Percentiles rank a stretch among this genome's conserved stretches.
phyloP scores from a whole-genome alignment of 805 yeast species.

The Sugiyamaella chiloensis region DNA sequence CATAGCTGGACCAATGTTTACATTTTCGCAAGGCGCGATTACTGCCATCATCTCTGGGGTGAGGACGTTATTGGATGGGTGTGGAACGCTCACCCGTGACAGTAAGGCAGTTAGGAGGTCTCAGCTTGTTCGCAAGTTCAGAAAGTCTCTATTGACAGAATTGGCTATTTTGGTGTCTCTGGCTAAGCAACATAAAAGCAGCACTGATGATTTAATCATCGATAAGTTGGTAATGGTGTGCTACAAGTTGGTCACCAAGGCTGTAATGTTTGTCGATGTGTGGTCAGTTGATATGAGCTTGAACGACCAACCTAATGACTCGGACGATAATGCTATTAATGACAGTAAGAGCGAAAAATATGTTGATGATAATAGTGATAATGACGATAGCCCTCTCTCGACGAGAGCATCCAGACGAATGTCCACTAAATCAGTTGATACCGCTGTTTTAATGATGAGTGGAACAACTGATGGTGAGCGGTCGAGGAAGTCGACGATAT shows the following conservation, averaged over 20 bases:
- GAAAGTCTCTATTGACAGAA: conserved; percentile 38
- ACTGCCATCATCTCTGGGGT: conserved; percentile 39
- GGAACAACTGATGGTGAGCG: neutral
- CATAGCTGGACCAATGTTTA: conserved; percentile 17
- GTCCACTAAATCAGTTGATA: neutral
- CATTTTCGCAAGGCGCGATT: conserved; percentile 36
- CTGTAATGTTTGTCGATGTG: conserved; percentile 31
- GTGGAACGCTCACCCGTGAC: conserved; percentile 35
- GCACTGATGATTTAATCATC: conserved; percentile 30
- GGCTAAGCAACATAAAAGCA: conserved; percentile 34
- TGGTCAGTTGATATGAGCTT: conserved; percentile 8
- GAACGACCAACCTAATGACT: conserved; percentile 2
- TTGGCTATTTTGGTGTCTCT: conserved; percentile 38
- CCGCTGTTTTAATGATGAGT: neutral
- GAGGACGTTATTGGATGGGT: conserved; percentile 33
- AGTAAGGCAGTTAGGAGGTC: conserved; percentile 30
- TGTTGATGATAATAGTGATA: neutral
- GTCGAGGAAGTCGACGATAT: neutral
- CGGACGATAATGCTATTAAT: neutral
- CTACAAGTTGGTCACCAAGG: conserved; percentile 32
- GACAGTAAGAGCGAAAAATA: neutral
- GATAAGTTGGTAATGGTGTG: conserved; percentile 33
- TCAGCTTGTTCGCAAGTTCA: conserved; percentile 31
- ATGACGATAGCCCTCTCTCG: neutral
- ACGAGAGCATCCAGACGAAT: conserved; percentile 1